phyloP scores from a whole-genome alignment of 1,284 basidiomycete species.

The Cryptococcus sp. region DNA sequence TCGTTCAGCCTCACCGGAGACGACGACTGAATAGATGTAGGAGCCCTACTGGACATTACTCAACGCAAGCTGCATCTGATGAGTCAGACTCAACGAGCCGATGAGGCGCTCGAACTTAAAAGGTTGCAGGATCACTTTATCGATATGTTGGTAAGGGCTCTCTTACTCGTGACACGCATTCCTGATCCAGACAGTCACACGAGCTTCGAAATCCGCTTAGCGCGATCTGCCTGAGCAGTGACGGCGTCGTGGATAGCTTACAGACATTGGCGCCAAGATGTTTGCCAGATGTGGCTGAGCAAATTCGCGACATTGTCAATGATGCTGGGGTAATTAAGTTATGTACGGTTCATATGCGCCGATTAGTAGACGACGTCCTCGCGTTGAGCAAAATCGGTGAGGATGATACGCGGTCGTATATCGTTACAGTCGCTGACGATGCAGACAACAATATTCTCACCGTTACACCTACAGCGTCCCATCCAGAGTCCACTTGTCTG shows the following conservation, averaged over 20 bases:
- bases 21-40: conserved; percentile 6
- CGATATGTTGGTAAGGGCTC: conserved; percentile 19
- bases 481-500: conserved; percentile 11
- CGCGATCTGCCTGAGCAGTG: conserved; percentile 22
- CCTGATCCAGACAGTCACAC: background rate
- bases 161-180: background rate
- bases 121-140: conserved; percentile 24
- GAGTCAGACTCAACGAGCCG: conserved; percentile 19
- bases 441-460: conserved; percentile 22
- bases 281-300: background rate
- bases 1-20: background rate
- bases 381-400: conserved; percentile 15
- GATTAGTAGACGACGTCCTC: conserved; percentile 17
- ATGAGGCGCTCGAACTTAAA: conserved; percentile 23
- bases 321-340: conserved; percentile 13
- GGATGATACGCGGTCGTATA: too few species aligned
- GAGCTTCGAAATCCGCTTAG: conserved; percentile 20
- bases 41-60: conserved; percentile 23
- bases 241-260: conserved; percentile 19
- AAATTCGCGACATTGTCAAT: conserved; percentile 9
- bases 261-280: conserved; percentile 3
- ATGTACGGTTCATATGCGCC: conserved; percentile 17
- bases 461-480: conserved; percentile 16
- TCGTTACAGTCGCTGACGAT: background rate
- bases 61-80: conserved; percentile 14